Conservation (phyloP, 1,284 basidiomycete species). For the Apiotrichum brassicae region DNA sequence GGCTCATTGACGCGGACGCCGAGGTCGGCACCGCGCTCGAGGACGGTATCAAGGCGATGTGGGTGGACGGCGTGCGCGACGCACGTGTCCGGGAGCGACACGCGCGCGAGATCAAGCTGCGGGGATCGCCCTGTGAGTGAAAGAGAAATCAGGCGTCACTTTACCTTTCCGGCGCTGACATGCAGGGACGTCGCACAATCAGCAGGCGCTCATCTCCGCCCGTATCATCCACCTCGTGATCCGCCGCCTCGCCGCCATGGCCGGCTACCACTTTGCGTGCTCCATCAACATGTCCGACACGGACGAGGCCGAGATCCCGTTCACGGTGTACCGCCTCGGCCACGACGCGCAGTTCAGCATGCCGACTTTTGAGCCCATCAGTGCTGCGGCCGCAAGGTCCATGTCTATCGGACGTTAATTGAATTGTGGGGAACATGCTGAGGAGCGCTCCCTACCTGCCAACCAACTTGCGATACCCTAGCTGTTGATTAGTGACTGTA, state of each 20-base stretch:
- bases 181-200: slow-evolving; percentile 21
- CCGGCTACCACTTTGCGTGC: slow-evolving; percentile 36
- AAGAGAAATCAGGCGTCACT: too few species aligned
- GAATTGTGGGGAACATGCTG: not conserved
- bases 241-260: slow-evolving; percentile 5
- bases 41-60: slow-evolving; percentile 38
- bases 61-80: slow-evolving; percentile 39
- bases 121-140: slow-evolving; percentile 39
- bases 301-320: slow-evolving; percentile 40
- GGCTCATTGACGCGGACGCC: slow-evolving; percentile 44
- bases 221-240: slow-evolving; percentile 40
- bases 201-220: slow-evolving; percentile 35
- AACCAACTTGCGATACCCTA: too few species aligned
- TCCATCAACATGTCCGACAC: slow-evolving; percentile 37
- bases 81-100: slow-evolving; percentile 39
- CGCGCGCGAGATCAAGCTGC: slow-evolving; percentile 38
- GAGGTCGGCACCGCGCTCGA: slow-evolving; percentile 41
- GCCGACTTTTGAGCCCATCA: slow-evolving; percentile 3
- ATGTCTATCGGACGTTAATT: slow-evolving; percentile 6
- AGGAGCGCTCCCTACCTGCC: too few species aligned
- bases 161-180: too few species aligned
- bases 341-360: not conserved
- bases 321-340: slow-evolving; percentile 32
- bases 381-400: slow-evolving; percentile 2
- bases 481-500: too few species aligned